A percentile compares a stretch with the other conserved stretches of the same genome.
phyloP scores from a whole-genome alignment of 768 basidiomycete species.

The Chalciporus sphaerocephalus region DNA sequence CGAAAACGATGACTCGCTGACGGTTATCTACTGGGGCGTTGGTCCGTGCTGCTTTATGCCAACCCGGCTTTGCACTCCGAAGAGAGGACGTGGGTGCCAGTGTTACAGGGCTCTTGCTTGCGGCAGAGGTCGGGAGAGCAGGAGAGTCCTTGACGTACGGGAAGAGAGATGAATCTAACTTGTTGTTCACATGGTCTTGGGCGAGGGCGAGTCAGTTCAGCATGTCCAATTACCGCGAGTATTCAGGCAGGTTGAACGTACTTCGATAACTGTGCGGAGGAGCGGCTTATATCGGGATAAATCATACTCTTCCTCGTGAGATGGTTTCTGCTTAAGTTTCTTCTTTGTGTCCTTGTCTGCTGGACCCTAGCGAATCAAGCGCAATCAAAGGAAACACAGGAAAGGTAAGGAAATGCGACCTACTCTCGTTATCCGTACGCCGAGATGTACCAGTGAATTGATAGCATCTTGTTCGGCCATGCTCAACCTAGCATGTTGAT shows the following conservation, averaged over 20 bases:
- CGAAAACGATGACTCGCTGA: conserved; percentile 82
- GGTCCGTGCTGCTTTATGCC: conserved; percentile 74
- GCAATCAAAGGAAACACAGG: background rate
- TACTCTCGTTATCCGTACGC: conserved; percentile 81
- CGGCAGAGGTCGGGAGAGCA: conserved; percentile 41
- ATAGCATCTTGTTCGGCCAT: conserved; percentile 91
- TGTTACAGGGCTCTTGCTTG: conserved; percentile 43
- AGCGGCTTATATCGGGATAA: conserved; percentile 90
- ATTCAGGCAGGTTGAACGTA: conserved; percentile 31
- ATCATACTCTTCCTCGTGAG: conserved; percentile 90
- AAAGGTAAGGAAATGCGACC: conserved; percentile 18
- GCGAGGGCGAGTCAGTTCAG: background rate
- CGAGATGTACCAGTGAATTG: conserved; percentile 79
- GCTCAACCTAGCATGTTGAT: conserved; percentile 88
- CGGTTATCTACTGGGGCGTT: conserved; percentile 49
- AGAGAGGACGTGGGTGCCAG: conserved; percentile 67
- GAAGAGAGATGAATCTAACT: conserved; percentile 74
- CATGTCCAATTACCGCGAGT: background rate
- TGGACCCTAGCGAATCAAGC: conserved; percentile 45
- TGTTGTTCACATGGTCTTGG: conserved; percentile 79
- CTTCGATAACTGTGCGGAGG: conserved; percentile 79
- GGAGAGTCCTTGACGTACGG: conserved; percentile 88
- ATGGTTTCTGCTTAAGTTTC: conserved; percentile 72
- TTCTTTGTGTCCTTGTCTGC: conserved; percentile 77
- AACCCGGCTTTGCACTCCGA: conserved; percentile 83